phyloP scores from a whole-genome alignment of 352 stramenopile genomes.

The Phytophthora cryptogea region DNA sequence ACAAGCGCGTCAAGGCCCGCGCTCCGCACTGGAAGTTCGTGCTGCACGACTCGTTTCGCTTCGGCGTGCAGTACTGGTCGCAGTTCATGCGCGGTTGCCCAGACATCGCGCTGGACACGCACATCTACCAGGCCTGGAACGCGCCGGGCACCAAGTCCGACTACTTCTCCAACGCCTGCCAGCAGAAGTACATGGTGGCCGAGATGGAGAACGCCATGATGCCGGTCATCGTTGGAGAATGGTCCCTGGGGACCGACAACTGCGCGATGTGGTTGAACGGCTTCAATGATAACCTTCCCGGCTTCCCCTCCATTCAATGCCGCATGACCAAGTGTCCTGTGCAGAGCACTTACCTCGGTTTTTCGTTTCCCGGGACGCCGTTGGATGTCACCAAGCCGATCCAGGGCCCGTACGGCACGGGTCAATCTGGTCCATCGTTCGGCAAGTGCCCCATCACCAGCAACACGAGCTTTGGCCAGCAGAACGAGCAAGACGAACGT shows the following conservation, averaged over 20 bases:
- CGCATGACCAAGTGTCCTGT: constrained; percentile 85
- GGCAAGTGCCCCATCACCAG: constrained; percentile 88
- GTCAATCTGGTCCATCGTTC: constrained; percentile 85
- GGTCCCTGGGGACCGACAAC: constrained; percentile 89
- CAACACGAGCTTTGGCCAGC: constrained; percentile 84
- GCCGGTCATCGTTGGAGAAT: constrained; percentile 95
- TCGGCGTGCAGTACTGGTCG: constrained; percentile 74
- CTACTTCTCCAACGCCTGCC: constrained; percentile 92
- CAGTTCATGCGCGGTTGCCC: constrained; percentile 85
- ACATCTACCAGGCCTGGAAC: constrained; percentile 95
- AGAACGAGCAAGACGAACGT: constrained; percentile 78
- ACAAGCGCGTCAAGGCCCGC: constrained; percentile 92
- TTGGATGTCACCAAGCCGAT: constrained; percentile 86
- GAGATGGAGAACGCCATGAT: constrained; percentile 93
- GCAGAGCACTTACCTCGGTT: constrained; percentile 88
- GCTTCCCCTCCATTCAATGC: constrained; percentile 91
- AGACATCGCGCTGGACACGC: constrained; percentile 94
- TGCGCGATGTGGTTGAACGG: constrained; percentile 87
- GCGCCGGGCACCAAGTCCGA: constrained; percentile 64
- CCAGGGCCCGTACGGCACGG: constrained; percentile 83
- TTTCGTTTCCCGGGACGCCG: constrained; percentile 88
- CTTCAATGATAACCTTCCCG: constrained; percentile 89
- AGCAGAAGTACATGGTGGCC: constrained; percentile 87
- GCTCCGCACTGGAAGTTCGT: constrained; percentile 96
- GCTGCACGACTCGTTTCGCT: constrained; percentile 96